Conservation (phyloP, 1,284 basidiomycete species). For the Marasmius oreades region DNA sequence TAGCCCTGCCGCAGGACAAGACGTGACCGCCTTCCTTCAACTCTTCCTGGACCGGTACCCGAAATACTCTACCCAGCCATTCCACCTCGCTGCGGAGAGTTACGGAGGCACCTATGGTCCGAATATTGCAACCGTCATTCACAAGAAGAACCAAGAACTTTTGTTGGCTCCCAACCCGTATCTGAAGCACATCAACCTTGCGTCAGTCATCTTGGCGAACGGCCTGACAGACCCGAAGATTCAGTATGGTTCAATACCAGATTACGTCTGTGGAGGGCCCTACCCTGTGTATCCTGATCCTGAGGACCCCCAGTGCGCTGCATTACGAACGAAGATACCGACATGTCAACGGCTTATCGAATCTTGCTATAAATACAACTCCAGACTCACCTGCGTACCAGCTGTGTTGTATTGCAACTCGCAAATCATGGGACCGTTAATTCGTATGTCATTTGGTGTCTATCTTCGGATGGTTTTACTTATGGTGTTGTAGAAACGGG, state of each 20-base stretch:
- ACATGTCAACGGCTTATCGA: constrained; percentile 69
- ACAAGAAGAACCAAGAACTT: constrained; percentile 32
- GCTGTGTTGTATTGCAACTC: constrained; percentile 61
- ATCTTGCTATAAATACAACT: constrained; percentile 58
- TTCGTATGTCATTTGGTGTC: constrained; percentile 43
- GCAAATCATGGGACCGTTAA: constrained; percentile 53
- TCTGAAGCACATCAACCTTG: constrained; percentile 68
- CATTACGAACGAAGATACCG: constrained; percentile 60
- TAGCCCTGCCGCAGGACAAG: constrained; percentile 25
- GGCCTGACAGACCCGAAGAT: constrained; percentile 76
- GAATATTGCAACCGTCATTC: constrained; percentile 30
- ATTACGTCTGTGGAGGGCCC: constrained; percentile 78
- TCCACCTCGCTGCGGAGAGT: constrained; percentile 28
- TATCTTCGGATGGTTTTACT: constrained; percentile 10
- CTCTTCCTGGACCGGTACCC: constrained; percentile 30
- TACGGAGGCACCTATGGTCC: constrained; percentile 33
- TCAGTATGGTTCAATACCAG: constrained; percentile 74
- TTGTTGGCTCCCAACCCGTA: constrained; percentile 34
- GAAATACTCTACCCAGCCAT: constrained; percentile 22
- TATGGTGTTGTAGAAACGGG: constrained; percentile 32
- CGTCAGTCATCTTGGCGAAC: constrained; percentile 78
- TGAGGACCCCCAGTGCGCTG: constrained; percentile 59
- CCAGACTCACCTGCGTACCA: constrained; percentile 61
- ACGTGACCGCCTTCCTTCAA: constrained; percentile 33
- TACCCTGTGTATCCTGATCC: constrained; percentile 72